Conservation (phyloP, 768 basidiomycete genomes). For the Daedaleopsis nitida region DNA sequence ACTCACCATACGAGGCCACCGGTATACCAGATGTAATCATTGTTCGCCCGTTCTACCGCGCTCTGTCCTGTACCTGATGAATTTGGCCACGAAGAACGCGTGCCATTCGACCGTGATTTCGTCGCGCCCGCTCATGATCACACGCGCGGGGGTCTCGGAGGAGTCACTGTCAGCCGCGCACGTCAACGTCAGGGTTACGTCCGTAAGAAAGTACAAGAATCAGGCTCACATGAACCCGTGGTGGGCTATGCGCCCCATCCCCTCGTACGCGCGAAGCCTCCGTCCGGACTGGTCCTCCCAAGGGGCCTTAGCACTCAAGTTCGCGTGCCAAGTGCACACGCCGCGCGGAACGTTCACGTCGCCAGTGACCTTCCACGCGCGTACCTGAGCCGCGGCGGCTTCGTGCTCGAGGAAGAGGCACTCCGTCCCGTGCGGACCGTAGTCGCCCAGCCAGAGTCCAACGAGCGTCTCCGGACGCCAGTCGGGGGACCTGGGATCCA, state of each 20-base stretch:
- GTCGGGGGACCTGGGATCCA: conserved; percentile 9
- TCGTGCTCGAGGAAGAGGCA: conserved; percentile 23
- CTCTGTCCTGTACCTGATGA: conserved; percentile 7
- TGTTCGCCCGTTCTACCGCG: background rate
- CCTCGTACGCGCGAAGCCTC: conserved; percentile 1
- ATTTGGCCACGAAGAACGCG: conserved; percentile 1
- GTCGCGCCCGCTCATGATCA: conserved; percentile 7
- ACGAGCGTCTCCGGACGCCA: conserved; percentile 22
- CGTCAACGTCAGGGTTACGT: background rate
- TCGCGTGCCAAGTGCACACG: conserved; percentile 19
- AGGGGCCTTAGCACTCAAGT: background rate
- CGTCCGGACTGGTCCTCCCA: background rate
- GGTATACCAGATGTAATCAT: background rate
- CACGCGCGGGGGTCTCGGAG: background rate
- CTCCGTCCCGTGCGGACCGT: conserved; percentile 26
- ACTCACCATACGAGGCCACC: background rate
- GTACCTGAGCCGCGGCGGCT: conserved; percentile 1
- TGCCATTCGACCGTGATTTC: conserved; percentile 9
- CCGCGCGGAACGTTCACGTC: conserved; percentile 28
- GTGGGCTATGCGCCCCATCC: conserved; percentile 4
- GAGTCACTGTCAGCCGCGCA: background rate
- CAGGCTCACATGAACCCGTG: conserved; percentile 8
- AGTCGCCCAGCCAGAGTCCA: conserved; percentile 30
- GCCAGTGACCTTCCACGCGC: conserved; percentile 29
- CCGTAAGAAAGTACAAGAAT: background rate